These are phyloP conservation scores for Mucor velutinosus DNA, from an alignment of 371 early-diverging fungal genomes.

Conservation along the genomic window DNA sequence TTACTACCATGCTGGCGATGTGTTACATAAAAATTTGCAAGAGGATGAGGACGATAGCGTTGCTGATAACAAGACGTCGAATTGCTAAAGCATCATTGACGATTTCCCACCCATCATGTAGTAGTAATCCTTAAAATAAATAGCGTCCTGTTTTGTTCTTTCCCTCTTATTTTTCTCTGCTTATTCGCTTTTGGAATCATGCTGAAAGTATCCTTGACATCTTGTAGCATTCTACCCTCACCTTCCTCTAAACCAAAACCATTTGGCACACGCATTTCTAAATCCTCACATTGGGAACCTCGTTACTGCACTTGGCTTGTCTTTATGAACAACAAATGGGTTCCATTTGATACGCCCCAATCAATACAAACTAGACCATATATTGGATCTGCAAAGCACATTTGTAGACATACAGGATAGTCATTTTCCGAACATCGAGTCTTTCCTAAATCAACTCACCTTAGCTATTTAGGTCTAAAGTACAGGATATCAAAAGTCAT, in stretches of 20 bases:
- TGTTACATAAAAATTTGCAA: slow-evolving; percentile 16
- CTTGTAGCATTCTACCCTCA: not conserved
- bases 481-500: slow-evolving; percentile 39
- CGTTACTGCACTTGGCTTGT: slow-evolving; percentile 27
- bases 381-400: slow-evolving; percentile 34
- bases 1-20: slow-evolving; percentile 65
- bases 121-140: not conserved
- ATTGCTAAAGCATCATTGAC: not conserved
- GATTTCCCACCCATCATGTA: not conserved
- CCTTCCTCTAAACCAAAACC: not conserved
- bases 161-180: not conserved
- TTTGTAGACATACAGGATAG: slow-evolving; percentile 43
- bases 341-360: slow-evolving; percentile 36
- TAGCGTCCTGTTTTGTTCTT: not conserved
- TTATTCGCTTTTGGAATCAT: not conserved
- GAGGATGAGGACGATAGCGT: not conserved
- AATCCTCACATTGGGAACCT: not conserved
- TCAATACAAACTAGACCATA: slow-evolving; percentile 36
- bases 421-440: slow-evolving; percentile 40
- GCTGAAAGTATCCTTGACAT: not conserved
- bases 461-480: slow-evolving; percentile 42
- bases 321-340: slow-evolving; percentile 42
- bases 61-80: not conserved
- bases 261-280: not conserved
- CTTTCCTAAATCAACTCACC: slow-evolving; percentile 36